Conservation (phyloP, 129 eudicot species). For the Silybum marianum region DNA sequence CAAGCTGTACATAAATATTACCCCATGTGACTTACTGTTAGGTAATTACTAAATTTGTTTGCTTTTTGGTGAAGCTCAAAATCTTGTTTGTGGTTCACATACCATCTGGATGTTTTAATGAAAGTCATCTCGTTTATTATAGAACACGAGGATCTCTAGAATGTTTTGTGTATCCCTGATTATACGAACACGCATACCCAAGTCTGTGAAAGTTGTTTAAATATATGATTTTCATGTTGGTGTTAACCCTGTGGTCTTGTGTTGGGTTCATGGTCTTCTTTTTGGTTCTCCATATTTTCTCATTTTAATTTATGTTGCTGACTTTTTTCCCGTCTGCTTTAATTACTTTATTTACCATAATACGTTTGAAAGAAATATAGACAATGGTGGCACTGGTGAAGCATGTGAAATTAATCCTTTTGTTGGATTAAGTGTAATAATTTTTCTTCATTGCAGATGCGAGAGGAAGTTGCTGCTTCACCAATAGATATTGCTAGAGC, state of each 20-base stretch:
- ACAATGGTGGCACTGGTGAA: no score
- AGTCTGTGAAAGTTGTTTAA: not conserved
- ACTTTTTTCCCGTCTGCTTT: no score
- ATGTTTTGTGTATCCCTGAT: not conserved
- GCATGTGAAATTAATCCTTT: no score
- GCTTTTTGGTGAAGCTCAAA: not conserved
- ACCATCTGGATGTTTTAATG: not conserved
- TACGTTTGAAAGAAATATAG: no score
- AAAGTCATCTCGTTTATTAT: not conserved
- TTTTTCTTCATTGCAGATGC: constrained; percentile 42
- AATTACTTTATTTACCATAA: no score
- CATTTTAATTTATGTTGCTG: no score
- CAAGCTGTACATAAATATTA: not conserved
- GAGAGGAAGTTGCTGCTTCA: constrained; percentile 68
- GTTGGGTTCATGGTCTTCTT: no score
- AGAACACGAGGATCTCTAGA: not conserved
- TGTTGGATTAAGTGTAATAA: no score
- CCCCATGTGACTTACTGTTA: not conserved
- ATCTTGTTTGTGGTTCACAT: not conserved
- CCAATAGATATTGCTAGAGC: constrained; percentile 93
- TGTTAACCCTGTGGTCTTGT: no score
- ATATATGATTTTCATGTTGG: not conserved
- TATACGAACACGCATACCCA: not conserved
- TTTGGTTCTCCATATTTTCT: no score
- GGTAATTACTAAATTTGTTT: no score